Conservation (phyloP, 129 eudicot species). For the Cynara cardunculus region DNA sequence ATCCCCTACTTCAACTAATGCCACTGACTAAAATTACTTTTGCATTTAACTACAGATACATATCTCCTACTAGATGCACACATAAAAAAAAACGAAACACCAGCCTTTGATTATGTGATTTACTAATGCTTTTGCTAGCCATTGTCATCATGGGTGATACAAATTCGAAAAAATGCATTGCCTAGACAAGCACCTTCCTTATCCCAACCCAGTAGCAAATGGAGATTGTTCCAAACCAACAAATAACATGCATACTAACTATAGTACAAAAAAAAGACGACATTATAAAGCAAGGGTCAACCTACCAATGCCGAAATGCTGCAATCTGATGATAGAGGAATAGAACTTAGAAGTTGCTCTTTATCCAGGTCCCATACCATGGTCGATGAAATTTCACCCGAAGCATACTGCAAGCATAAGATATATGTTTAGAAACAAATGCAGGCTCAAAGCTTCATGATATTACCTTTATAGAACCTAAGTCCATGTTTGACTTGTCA, state of each 20-base stretch:
- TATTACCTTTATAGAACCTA: background rate
- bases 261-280: background rate
- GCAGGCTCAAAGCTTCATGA: background rate
- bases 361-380: constrained; percentile 96
- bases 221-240: background rate
- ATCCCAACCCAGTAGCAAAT: no score
- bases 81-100: background rate
- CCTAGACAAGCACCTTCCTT: no score
- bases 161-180: background rate
- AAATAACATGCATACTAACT: background rate
- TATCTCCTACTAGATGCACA: no score
- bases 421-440: background rate
- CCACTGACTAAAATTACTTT: no score
- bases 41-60: no score
- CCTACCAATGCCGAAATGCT: constrained; percentile 84
- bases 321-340: constrained; percentile 69
- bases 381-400: constrained; percentile 83
- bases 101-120: background rate
- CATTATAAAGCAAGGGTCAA: background rate
- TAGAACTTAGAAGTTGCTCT: constrained; percentile 78
- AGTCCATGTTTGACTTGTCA: background rate
- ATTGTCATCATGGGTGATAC: no score
- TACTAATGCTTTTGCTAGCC: background rate
- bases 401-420: constrained; percentile 55
- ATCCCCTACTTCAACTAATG: no score